Percentiles rank a stretch among this genome's conserved stretches.
Evolutionary conservation across 1,139 yeast genomes (phyloP).

Genomic region (Torulaspora globosa): DNA sequence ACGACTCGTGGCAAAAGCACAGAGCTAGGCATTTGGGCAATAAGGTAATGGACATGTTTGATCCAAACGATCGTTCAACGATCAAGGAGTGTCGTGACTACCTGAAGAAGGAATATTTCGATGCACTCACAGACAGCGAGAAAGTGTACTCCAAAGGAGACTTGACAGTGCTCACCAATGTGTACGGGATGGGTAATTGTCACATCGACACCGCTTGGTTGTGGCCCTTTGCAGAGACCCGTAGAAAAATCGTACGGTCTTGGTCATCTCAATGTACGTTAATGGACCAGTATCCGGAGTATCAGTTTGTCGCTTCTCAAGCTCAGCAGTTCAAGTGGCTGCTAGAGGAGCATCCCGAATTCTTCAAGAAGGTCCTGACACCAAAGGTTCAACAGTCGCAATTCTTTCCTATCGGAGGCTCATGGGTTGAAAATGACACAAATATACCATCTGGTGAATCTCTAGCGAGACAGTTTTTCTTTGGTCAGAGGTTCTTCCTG

Average conservation of each 20-base stretch:
- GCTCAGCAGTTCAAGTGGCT: conserved; percentile 96
- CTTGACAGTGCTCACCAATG: conserved; percentile 42
- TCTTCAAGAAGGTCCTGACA: conserved; percentile 54
- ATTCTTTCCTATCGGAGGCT: conserved; percentile 89
- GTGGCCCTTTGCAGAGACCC: conserved; percentile 97
- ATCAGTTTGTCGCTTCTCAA: conserved; percentile 90
- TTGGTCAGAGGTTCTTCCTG: conserved; percentile 82
- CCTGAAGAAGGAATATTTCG: conserved; percentile 57
- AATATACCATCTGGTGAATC: conserved; percentile 93
- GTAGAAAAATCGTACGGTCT: conserved; percentile 84
- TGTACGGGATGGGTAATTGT: conserved; percentile 86
- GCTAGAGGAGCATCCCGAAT: conserved; percentile 75
- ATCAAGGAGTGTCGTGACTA: conserved; percentile 61
- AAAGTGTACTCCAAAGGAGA: conserved; percentile 50
- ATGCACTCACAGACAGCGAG: conserved; percentile 57
- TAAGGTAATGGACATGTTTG: conserved; percentile 77
- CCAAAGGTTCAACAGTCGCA: conserved; percentile 67
- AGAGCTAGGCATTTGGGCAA: conserved; percentile 76
- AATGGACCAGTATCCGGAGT: conserved; percentile 86
- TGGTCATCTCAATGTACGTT: conserved; percentile 91
- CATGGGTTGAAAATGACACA: conserved; percentile 98
- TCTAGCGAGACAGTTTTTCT: conserved; percentile 76
- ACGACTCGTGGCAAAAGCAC: conserved; percentile 74
- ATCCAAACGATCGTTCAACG: conserved; percentile 47
- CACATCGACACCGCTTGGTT: conserved; percentile 98